phyloP scores from a whole-genome alignment of 1,139 yeast species.

The Suhomyces terraborum region DNA sequence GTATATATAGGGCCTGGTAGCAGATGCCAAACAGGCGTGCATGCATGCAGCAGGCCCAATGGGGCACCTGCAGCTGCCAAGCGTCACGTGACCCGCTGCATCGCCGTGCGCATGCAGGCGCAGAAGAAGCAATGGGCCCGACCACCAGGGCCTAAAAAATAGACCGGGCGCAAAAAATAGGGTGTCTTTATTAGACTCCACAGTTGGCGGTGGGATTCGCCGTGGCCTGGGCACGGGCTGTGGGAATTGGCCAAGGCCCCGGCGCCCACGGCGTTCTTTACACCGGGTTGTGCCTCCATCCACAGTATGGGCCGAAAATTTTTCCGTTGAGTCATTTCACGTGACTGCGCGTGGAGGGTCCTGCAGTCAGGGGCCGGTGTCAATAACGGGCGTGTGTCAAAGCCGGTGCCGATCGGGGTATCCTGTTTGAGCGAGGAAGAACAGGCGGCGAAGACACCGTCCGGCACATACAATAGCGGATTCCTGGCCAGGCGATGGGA shows the following conservation, averaged over 20 bases:
- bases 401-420: too few species aligned
- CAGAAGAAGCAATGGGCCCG: too few species aligned
- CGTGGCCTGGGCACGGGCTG: background rate
- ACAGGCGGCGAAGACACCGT: too few species aligned
- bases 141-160: too few species aligned
- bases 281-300: background rate
- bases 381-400: too few species aligned
- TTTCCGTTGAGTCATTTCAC: conserved; percentile 3
- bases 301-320: background rate
- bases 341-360: background rate
- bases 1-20: background rate
- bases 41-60: background rate
- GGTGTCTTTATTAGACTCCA: conserved; percentile 9
- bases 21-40: background rate
- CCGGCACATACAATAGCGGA: too few species aligned
- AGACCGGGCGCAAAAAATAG: too few species aligned
- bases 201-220: too few species aligned
- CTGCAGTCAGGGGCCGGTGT: conserved; percentile 2
- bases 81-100: too few species aligned
- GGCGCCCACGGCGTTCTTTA: background rate
- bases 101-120: conserved; percentile 8
- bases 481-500: too few species aligned
- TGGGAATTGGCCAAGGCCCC: background rate
- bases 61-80: too few species aligned
- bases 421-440: too few species aligned